phyloP scores from a whole-genome alignment of 495 filamentous ascomycete genomes.

The Trichoderma reesei region DNA sequence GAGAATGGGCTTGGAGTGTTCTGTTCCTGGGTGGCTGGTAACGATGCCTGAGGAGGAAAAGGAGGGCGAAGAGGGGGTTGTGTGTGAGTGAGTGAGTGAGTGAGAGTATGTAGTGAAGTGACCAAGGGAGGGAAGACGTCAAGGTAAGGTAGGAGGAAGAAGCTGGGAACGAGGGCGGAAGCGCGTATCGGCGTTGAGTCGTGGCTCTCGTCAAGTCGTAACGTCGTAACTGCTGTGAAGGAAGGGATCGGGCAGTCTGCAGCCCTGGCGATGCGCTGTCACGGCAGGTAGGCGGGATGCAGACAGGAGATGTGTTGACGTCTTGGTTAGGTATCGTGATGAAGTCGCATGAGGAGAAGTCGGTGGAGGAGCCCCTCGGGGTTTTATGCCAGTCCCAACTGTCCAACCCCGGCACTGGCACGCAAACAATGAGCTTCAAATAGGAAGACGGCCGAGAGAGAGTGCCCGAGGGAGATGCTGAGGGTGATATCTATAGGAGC shows the following conservation, averaged over 20 bases:
- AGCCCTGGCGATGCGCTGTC: neutral
- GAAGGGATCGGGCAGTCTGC: neutral
- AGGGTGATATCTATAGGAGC: neutral
- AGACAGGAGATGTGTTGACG: neutral
- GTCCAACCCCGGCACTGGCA: too few species aligned
- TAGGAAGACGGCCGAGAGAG: too few species aligned
- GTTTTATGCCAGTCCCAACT: too few species aligned
- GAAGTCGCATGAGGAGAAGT: too few species aligned
- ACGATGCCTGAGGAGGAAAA: neutral
- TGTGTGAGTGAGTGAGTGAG: too few species aligned
- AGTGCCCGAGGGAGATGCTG: neutral
- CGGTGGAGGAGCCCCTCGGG: neutral
- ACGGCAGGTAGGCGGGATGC: neutral
- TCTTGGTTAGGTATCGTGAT: too few species aligned
- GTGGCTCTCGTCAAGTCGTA: constrained; percentile 3
- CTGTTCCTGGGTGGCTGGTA: neutral
- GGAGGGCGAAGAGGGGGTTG: too few species aligned
- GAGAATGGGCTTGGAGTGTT: neutral
- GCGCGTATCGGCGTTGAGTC: too few species aligned
- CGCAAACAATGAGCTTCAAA: too few species aligned
- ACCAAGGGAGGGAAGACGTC: neutral
- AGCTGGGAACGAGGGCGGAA: neutral
- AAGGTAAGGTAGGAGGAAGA: neutral
- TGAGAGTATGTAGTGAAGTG: neutral
- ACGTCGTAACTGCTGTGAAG: constrained; percentile 2